Conservation (phyloP, 352 stramenopile species). For the Blastocystis sp. region DNA sequence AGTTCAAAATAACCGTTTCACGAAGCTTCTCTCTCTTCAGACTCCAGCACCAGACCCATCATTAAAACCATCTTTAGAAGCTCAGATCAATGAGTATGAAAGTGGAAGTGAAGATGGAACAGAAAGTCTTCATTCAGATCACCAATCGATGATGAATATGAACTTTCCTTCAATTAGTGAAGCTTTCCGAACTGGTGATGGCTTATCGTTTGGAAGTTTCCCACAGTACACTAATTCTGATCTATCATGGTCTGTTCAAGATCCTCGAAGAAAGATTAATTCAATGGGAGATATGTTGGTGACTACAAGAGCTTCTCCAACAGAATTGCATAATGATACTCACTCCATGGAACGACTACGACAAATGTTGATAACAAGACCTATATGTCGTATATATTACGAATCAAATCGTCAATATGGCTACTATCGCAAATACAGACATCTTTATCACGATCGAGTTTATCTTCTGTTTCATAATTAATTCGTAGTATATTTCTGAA, state of each 20-base stretch:
- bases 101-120: not conserved
- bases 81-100: not conserved
- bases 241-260: not conserved
- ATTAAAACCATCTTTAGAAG: not conserved
- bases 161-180: constrained; percentile 24
- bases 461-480: not conserved
- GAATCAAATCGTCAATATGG: constrained; percentile 5
- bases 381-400: constrained; percentile 46
- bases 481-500: constrained; percentile 40
- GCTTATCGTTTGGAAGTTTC: not conserved
- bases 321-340: not conserved
- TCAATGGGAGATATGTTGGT: not conserved
- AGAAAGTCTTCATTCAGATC: not conserved
- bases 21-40: not conserved
- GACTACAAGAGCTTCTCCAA: not conserved
- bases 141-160: constrained; percentile 19
- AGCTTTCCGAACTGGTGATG: not conserved
- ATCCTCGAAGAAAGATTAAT: not conserved
- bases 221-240: not conserved
- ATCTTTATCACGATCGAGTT: constrained; percentile 18
- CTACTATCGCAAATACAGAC: constrained; percentile 24
- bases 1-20: not conserved
- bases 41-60: not conserved
- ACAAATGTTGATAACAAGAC: constrained; percentile 13
- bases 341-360: not conserved